Evolutionary conservation across 306 rosid genomes (phyloP).

Genomic region (Glycine soja): DNA sequence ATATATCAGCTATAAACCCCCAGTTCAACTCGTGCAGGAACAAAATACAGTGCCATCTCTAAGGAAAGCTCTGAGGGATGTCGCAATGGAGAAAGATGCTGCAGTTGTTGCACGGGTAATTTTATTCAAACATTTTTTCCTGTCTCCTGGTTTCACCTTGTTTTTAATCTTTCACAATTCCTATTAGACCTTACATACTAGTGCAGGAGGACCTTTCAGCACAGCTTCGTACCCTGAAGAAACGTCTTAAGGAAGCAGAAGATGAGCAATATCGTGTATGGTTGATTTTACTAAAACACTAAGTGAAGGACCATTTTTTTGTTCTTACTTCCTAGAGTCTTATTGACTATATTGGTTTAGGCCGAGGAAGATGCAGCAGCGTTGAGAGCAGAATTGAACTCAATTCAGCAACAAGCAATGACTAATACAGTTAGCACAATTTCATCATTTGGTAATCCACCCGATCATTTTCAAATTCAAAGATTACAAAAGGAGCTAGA

Average conservation of each 20-base stretch:
- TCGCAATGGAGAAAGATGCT: conserved; percentile 98
- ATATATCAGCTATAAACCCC: conserved; percentile 8
- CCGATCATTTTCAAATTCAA: conserved; percentile 73
- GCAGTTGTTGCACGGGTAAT: conserved; percentile 90
- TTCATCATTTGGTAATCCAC: conserved; percentile 58
- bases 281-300: conserved; percentile 35
- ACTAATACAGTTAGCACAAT: conserved; percentile 61
- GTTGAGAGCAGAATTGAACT: conserved; percentile 87
- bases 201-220: conserved; percentile 92
- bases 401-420: conserved; percentile 86
- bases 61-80: conserved; percentile 89
- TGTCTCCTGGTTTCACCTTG: conserved; percentile 4
- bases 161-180: conserved; percentile 35
- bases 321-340: conserved; percentile 42
- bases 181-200: conserved; percentile 28
- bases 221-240: conserved; percentile 85
- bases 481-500: conserved; percentile 76
- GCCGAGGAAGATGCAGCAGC: conserved; percentile 99
- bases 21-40: conserved; percentile 61
- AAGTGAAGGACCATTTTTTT: not conserved
- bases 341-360: conserved; percentile 60
- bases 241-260: conserved; percentile 88
- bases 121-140: conserved; percentile 12
- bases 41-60: conserved; percentile 79
- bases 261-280: conserved; percentile 96